These are phyloP conservation scores for Aspergillus homomorphus DNA, from an alignment of 495 filamentous ascomycete species.

Conservation along the genomic window DNA sequence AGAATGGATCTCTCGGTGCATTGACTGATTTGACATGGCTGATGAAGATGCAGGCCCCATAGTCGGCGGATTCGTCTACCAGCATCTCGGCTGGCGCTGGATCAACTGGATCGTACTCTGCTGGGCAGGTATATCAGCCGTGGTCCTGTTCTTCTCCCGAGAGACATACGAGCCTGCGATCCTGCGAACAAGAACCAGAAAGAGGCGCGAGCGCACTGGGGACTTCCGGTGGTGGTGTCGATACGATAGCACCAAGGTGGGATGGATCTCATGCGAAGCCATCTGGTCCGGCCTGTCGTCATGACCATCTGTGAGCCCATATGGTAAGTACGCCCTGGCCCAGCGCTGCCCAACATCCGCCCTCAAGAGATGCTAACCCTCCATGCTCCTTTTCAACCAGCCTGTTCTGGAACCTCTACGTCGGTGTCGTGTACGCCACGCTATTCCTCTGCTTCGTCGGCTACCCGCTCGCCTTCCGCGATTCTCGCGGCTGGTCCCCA, in stretches of 20 bases:
- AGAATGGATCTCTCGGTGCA: neutral
- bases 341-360: no score
- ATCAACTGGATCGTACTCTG: constrained; percentile 78
- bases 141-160: constrained; percentile 48
- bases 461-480: constrained; percentile 67
- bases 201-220: constrained; percentile 53
- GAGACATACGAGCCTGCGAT: constrained; percentile 71
- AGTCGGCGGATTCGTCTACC: constrained; percentile 68
- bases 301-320: constrained; percentile 73
- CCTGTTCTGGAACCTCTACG: constrained; percentile 66
- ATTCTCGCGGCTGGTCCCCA: constrained; percentile 64
- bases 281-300: constrained; percentile 61
- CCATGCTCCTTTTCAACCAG: constrained; percentile 47
- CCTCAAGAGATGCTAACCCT: constrained; percentile 58
- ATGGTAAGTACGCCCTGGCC: constrained; percentile 5
- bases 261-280: constrained; percentile 46
- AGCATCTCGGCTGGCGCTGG: constrained; percentile 78
- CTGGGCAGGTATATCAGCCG: constrained; percentile 48
- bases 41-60: constrained; percentile 45
- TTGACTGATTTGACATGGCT: constrained; percentile 28
- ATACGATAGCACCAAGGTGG: constrained; percentile 51
- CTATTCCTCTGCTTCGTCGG: constrained; percentile 76
- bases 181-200: constrained; percentile 32
- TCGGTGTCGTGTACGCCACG: constrained; percentile 64
- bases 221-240: constrained; percentile 64